Evolutionary conservation across 257 asterid genomes (phyloP).

Genomic region (Gardenia jasminoides): DNA sequence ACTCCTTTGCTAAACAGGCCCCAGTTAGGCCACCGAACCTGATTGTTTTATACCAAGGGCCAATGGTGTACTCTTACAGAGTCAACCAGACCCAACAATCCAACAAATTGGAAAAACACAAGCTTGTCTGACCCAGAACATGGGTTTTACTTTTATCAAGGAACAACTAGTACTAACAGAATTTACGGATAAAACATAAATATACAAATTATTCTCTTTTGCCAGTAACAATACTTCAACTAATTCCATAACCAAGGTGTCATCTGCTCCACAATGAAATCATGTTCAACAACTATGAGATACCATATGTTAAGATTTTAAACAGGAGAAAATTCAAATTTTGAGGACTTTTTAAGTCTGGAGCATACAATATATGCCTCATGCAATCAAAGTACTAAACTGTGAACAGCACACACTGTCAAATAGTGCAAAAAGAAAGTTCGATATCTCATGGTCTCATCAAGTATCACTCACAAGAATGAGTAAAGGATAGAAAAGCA

Average conservation of each 20-base stretch:
- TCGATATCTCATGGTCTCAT: not conserved
- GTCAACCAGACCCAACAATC: slow-evolving; percentile 32
- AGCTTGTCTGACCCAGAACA: slow-evolving; percentile 33
- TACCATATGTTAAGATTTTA: not conserved
- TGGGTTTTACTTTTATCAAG: slow-evolving; percentile 32
- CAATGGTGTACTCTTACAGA: slow-evolving; percentile 15
- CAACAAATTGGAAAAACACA: slow-evolving; percentile 18
- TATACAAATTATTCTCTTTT: no score
- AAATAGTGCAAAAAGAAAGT: not conserved
- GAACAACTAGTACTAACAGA: not conserved
- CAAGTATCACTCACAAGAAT: not conserved
- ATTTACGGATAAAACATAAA: no score
- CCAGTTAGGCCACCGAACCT: slow-evolving; percentile 44
- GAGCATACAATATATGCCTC: not conserved
- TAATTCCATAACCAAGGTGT: not conserved
- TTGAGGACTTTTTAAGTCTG: not conserved
- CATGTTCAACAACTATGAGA: not conserved
- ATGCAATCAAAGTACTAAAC: not conserved
- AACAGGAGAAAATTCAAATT: not conserved
- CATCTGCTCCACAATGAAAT: not conserved
- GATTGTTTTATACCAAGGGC: slow-evolving; percentile 3
- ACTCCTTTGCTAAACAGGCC: no score
- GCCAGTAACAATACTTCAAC: not conserved
- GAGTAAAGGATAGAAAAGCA: not conserved
- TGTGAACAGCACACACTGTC: not conserved